Evolutionary conservation across 768 basidiomycete genomes (phyloP).

Genomic region (Rhizopogon salebrosus): DNA sequence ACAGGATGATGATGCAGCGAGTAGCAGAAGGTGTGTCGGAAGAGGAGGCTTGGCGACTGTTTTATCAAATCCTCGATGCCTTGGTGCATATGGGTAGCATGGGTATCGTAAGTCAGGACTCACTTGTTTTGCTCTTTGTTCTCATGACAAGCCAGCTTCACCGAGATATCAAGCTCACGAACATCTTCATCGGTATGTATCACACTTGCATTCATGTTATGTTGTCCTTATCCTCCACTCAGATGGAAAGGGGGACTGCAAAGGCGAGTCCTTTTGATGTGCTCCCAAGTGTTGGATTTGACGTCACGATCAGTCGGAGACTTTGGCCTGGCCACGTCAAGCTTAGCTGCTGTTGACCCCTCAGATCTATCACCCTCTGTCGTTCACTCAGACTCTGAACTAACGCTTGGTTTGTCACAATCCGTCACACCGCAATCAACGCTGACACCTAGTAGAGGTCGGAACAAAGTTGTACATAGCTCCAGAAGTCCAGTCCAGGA

Average conservation of each 20-base stretch:
- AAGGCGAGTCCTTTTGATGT: constrained; percentile 38
- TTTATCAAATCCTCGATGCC: constrained; percentile 87
- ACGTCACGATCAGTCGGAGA: constrained; percentile 63
- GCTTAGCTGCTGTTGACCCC: constrained; percentile 72
- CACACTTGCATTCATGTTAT: not conserved
- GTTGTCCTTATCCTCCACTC: not conserved
- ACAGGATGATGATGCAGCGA: constrained; percentile 36
- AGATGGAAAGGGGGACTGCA: constrained; percentile 83
- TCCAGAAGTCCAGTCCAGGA: constrained; percentile 74
- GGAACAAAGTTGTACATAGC: constrained; percentile 92
- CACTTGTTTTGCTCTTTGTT: not conserved
- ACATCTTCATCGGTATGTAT: constrained; percentile 86
- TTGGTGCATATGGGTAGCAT: constrained; percentile 84
- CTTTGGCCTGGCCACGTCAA: constrained; percentile 87
- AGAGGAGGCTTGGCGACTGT: constrained; percentile 85
- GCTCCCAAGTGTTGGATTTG: not conserved
- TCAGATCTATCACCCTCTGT: constrained; percentile 52
- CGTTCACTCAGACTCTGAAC: constrained; percentile 50
- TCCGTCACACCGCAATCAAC: not conserved
- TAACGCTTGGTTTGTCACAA: constrained; percentile 59
- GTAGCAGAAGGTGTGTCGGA: constrained; percentile 79
- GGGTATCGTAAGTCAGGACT: constrained; percentile 64
- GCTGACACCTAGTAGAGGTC: constrained; percentile 49
- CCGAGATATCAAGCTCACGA: constrained; percentile 87
- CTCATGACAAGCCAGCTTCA: constrained; percentile 43